Percentiles rank a stretch among this genome's conserved stretches.
Conservation (phyloP, 805 yeast genomes). For the Metschnikowia corniflorae region DNA sequence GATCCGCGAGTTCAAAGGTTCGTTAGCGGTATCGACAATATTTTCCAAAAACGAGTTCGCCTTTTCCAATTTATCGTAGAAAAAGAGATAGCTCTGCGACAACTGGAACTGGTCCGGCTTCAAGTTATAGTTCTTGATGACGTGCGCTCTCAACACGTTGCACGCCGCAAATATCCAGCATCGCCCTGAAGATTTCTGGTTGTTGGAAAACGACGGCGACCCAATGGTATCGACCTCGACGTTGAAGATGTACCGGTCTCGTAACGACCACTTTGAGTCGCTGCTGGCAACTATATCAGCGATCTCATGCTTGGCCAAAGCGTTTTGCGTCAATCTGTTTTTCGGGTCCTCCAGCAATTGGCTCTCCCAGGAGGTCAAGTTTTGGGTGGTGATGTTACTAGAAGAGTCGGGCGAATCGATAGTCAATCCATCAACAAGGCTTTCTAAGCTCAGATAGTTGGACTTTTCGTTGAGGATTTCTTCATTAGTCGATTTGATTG, state of each 20-base stretch:
- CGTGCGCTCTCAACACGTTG: constrained; percentile 62
- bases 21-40: constrained; percentile 62
- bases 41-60: constrained; percentile 78
- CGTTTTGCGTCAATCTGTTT: constrained; percentile 51
- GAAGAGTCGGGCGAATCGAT: constrained; percentile 5
- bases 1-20: constrained; percentile 65
- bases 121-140: constrained; percentile 59
- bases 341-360: constrained; percentile 45
- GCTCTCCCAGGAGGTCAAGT: constrained; percentile 44
- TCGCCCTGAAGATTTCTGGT: constrained; percentile 74
- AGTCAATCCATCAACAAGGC: constrained; percentile 4
- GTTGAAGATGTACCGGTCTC: constrained; percentile 35
- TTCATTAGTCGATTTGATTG: neutral
- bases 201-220: constrained; percentile 36
- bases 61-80: constrained; percentile 84
- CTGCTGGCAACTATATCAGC: constrained; percentile 40
- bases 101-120: constrained; percentile 55
- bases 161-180: constrained; percentile 90
- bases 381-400: constrained; percentile 5
- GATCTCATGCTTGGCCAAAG: constrained; percentile 48
- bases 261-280: constrained; percentile 14
- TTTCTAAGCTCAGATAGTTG: neutral
- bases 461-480: constrained; percentile 6
- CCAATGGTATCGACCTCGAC: constrained; percentile 35
- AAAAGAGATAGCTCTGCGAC: constrained; percentile 75